Percentiles rank a stretch among this genome's conserved stretches.
Conservation (phyloP, 2,329 filamentous ascomycete species). For the Helminthosporium solani region DNA sequence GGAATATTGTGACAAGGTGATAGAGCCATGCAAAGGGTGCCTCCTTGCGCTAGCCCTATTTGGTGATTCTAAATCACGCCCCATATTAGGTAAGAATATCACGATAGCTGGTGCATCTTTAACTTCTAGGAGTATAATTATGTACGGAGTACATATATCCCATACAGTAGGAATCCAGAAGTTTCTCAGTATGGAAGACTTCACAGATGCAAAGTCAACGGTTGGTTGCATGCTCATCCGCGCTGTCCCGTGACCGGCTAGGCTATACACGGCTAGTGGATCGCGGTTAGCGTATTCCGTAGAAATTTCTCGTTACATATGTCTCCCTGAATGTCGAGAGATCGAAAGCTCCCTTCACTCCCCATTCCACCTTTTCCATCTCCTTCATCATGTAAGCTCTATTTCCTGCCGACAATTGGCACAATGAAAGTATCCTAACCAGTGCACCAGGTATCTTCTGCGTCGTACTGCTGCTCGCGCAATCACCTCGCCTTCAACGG, state of each 20-base stretch:
- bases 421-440: constrained; percentile 20
- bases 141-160: too few relatives aligned
- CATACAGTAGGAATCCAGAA: too few relatives aligned
- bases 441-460: constrained; percentile 55
- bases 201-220: too few relatives aligned
- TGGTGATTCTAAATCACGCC: too few relatives aligned
- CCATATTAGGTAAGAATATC: too few relatives aligned
- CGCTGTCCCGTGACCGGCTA: not conserved
- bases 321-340: not conserved
- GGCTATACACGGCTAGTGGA: not conserved
- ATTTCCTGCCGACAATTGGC: not conserved
- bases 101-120: too few relatives aligned
- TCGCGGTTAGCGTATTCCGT: not conserved
- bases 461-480: constrained; percentile 60
- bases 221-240: too few relatives aligned
- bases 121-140: too few relatives aligned
- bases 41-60: too few relatives aligned
- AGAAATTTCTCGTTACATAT: not conserved
- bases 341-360: constrained; percentile 1
- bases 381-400: constrained; percentile 1
- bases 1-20: too few relatives aligned
- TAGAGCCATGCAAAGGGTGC: too few relatives aligned
- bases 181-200: too few relatives aligned
- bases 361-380: not conserved
- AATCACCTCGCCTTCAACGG: constrained; percentile 49